phyloP scores from a whole-genome alignment of 208 protist genomes.

The Tetramitus jugosus region DNA sequence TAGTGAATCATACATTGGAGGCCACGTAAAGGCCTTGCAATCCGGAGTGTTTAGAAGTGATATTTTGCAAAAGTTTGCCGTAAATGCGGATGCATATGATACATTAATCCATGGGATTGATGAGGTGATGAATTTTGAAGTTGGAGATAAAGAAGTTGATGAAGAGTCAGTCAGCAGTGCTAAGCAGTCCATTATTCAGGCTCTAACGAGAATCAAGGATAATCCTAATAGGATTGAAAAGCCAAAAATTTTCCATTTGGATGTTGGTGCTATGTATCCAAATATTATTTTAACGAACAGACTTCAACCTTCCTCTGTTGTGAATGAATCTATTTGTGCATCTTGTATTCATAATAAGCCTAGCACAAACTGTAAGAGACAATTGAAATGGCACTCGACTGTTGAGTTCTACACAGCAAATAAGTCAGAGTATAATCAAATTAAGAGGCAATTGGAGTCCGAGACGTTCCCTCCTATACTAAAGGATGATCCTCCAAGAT shows the following conservation, averaged over 20 bases:
- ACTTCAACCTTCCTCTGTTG: constrained; percentile 93
- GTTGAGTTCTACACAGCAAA: constrained; percentile 92
- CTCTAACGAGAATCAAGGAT: constrained; percentile 56
- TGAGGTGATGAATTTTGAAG: constrained; percentile 63
- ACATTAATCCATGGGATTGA: constrained; percentile 68
- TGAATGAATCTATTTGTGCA: constrained; percentile 86
- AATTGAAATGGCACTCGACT: constrained; percentile 97
- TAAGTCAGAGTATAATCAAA: constrained; percentile 80
- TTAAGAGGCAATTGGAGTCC: constrained; percentile 88
- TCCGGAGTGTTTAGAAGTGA: constrained; percentile 94
- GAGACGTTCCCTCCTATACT: constrained; percentile 85
- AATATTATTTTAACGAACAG: constrained; percentile 99
- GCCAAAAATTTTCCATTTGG: constrained; percentile 99
- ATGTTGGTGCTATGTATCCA: constrained; percentile 99
- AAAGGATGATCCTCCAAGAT: constrained; percentile 45
- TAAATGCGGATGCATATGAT: constrained; percentile 78
- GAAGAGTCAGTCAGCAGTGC: too few species aligned
- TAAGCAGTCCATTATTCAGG: constrained; percentile 12
- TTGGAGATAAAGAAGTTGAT: constrained; percentile 85
- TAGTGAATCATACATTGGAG: constrained; percentile 98
- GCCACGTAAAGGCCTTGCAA: constrained; percentile 82
- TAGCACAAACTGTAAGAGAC: constrained; percentile 82
- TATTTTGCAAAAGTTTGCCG: constrained; percentile 82
- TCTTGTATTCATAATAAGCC: constrained; percentile 92
- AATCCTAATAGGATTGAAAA: constrained; percentile 57